Base-by-base conservation (phyloP, 805 yeast species). In the Saccharomycopsis vini region DNA sequence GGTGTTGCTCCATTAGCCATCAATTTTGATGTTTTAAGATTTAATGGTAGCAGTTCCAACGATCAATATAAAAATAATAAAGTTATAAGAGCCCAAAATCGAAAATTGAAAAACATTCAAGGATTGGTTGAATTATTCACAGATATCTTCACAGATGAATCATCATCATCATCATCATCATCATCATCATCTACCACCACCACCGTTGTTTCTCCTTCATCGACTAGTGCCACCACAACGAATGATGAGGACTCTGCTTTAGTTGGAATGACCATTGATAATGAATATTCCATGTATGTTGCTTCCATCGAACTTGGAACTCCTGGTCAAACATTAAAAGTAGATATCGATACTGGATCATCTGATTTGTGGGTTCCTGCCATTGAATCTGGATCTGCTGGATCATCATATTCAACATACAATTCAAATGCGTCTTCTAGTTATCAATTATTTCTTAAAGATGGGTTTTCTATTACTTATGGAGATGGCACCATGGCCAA, bases 361-460 rank as follows among this genome's bases (percentile, higher is more conserved):
- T 83, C 96, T 37, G 92, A 90, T 66, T 71, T 92, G 66, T 90
- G 98, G 98, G 88, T 90, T 50, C 98, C 98, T 10, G 37, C 39
- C n/a, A 19, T 16, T 19, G 22, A 20, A n/a, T 3, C 16, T 30
- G 33, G 33, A 9, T 16, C 5, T 5, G 9, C 33, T 10, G 6
- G 5, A 5, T 7, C 6, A 7, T 6, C 6, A 6, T 64, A 56
- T 43, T 74, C 75, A 12, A 59, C 70, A 4, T 71, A 66, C 47
- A 52, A 62, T 45, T 24, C 52, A 1, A 47, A 51, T 4, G 32
- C 47, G 2, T 68, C 73, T 1, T 39, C 60, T 2, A 50, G 71
- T 3, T 69, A 58, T 50, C 28, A 49, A 1, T 59, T 67, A 39
- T 44, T 50, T 19, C 56, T 68, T 0, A 23, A 39, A 21, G 22